phyloP scores from a whole-genome alignment of 345 rosid genomes.

The Isatis tinctoria region DNA sequence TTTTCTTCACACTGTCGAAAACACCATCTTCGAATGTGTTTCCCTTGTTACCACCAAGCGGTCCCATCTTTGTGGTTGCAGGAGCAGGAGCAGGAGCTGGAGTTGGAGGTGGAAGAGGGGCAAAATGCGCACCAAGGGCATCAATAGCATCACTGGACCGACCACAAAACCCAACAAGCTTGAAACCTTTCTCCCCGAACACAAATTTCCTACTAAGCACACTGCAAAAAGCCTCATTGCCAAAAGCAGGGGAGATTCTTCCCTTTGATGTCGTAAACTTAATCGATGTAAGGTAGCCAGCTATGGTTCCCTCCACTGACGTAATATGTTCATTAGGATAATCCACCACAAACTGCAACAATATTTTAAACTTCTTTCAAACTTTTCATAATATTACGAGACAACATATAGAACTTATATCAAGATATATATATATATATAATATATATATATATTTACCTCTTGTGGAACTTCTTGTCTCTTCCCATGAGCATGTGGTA shows the following conservation, averaged over 20 bases:
- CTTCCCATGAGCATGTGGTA: constrained; percentile 26
- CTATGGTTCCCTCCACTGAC: constrained; percentile 23
- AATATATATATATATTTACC: not conserved
- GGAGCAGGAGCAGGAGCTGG: not conserved
- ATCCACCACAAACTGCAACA: constrained; percentile 18
- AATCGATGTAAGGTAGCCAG: constrained; percentile 10
- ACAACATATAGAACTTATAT: not conserved
- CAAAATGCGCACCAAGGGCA: constrained; percentile 21
- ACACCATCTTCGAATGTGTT: constrained; percentile 14
- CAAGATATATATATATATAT: not conserved
- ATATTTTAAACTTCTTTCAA: not conserved
- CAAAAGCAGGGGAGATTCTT: constrained; percentile 22
- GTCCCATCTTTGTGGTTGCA: not conserved
- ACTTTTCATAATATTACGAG: not conserved
- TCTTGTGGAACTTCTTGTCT: not conserved
- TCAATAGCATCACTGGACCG: constrained; percentile 8
- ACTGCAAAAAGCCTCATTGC: constrained; percentile 17
- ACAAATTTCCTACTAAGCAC: constrained; percentile 23
- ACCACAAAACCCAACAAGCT: constrained; percentile 30
- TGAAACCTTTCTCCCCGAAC: constrained; percentile 2
- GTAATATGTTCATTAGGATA: constrained; percentile 30
- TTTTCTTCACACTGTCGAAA: constrained; percentile 14
- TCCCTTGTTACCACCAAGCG: constrained; percentile 17
- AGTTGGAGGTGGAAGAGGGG: not conserved
- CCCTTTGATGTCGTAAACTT: constrained; percentile 24